Conservation (phyloP, 805 yeast genomes). For the Lipomyces yamadae region DNA sequence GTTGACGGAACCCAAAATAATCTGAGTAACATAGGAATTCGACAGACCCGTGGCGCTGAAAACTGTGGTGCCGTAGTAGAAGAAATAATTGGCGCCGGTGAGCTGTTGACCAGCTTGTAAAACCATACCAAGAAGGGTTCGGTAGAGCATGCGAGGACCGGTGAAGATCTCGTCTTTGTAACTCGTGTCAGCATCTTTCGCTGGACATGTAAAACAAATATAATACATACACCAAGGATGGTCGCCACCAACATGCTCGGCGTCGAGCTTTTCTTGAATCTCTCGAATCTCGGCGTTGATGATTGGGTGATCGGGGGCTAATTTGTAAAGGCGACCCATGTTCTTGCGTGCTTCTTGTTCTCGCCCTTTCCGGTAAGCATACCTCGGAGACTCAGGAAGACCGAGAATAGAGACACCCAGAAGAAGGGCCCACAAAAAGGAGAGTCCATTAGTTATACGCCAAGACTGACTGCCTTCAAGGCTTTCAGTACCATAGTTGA, state of each 20-base stretch:
- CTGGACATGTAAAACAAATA: background rate
- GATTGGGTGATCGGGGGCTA: background rate
- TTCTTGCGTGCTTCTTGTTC: constrained; percentile 8
- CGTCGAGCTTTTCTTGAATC: constrained; percentile 8
- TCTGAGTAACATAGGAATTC: constrained; percentile 50
- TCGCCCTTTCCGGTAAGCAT: constrained; percentile 8
- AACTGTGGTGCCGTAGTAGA: constrained; percentile 53
- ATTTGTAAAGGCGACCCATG: constrained; percentile 45
- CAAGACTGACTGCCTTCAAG: constrained; percentile 43
- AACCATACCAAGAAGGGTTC: constrained; percentile 70
- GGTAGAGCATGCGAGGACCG: constrained; percentile 28
- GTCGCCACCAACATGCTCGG: background rate
- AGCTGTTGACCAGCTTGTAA: constrained; percentile 34
- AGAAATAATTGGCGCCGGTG: constrained; percentile 53
- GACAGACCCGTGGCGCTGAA: constrained; percentile 56
- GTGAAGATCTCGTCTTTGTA: constrained; percentile 4
- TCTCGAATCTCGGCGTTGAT: background rate
- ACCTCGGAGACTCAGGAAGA: constrained; percentile 55
- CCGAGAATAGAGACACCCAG: constrained; percentile 56
- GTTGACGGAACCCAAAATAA: constrained; percentile 54
- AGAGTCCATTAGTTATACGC: constrained; percentile 55
- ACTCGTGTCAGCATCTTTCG: background rate
- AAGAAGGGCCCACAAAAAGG: constrained; percentile 62
- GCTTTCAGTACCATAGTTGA: constrained; percentile 39
- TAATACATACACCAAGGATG: constrained; percentile 5